phyloP scores from a whole-genome alignment of 768 basidiomycete species.

The Pleurotus djamor region DNA sequence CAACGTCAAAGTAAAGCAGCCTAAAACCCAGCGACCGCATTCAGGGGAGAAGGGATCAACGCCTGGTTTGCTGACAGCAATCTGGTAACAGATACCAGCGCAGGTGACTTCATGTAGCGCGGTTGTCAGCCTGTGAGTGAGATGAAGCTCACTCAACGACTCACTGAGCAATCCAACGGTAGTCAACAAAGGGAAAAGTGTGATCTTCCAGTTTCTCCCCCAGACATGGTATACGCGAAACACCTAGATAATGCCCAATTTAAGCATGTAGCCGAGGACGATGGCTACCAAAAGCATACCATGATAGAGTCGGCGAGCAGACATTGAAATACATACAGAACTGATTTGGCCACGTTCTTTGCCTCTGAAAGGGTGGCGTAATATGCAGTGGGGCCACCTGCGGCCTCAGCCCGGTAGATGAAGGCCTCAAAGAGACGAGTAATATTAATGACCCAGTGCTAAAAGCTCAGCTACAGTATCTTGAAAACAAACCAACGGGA shows the following conservation, averaged over 20 bases:
- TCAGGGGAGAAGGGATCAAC: not conserved
- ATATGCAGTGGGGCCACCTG: not conserved
- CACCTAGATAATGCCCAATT: not conserved
- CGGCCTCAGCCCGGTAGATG: not conserved
- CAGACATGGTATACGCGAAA: not conserved
- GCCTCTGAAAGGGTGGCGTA: not conserved
- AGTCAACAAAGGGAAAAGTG: not conserved
- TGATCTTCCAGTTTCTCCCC: not conserved
- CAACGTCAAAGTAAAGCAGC: not conserved
- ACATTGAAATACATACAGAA: not conserved
- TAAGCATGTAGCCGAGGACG: not conserved
- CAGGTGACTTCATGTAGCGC: not conserved
- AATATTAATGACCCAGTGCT: not conserved
- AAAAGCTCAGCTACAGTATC: not conserved
- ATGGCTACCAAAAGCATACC: not conserved
- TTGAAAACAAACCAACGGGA: not conserved
- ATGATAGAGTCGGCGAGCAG: not conserved
- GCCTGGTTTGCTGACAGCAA: not conserved
- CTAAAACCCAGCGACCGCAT: not conserved
- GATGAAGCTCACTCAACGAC: not conserved
- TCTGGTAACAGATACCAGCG: not conserved
- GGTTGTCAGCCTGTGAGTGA: too few relatives aligned
- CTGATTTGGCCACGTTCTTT: not conserved
- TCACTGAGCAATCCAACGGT: not conserved
- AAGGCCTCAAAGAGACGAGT: not conserved